Base-by-base conservation (phyloP, 495 filamentous ascomycete species). In the Pseudotulostoma volvatum region DNA sequence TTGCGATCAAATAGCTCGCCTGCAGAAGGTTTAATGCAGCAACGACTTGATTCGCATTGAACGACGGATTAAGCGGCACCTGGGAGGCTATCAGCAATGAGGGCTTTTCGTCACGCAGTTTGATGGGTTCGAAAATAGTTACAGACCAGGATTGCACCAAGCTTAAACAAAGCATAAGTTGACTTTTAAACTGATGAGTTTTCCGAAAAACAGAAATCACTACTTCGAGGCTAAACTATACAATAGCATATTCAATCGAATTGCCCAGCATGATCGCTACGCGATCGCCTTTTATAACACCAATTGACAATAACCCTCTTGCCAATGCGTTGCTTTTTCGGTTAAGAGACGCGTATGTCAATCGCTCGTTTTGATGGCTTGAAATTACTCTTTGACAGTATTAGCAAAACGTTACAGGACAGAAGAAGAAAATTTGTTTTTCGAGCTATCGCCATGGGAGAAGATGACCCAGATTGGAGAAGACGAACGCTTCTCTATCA, bases 61-160 rank as follows among this genome's bases (percentile, higher is more conserved):
- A 97, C 0, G 76, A 81, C 2, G 85, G 88, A 57, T 97, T 97
- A 21, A 97, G 64, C 1, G 90, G 90, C 1, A 93, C n/a, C n/a
- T n/a, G n/a, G 77, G 74, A 80, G 38, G 8, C 8, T 15, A 8
- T 8, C 14, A 7, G 9, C 9, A 36, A 20, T 13, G 17, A 15
- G 4, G 20, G 13, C 36, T 25, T 16, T 20, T 21, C 9, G 20
- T 36, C 7, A 9, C 33, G 33, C 17, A 15, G 7, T 7, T n/a
- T 9, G 25, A 11, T 9, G 17, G 44, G 64, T 34, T 56, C 80
- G n/a, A n/a, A n/a, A n/a, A n/a, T n/a, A n/a, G n/a, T n/a, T n/a
- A n/a, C n/a, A n/a, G n/a, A n/a, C 87, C 40, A 95, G 63, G 35
- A 95, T 77, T 32, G 84, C 90, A 11, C 90, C 90, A 2, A 95